These are phyloP conservation scores for Hymenoscyphus albidus DNA, from an alignment of 2,329 filamentous ascomycete genomes.

Conservation along the genomic window DNA sequence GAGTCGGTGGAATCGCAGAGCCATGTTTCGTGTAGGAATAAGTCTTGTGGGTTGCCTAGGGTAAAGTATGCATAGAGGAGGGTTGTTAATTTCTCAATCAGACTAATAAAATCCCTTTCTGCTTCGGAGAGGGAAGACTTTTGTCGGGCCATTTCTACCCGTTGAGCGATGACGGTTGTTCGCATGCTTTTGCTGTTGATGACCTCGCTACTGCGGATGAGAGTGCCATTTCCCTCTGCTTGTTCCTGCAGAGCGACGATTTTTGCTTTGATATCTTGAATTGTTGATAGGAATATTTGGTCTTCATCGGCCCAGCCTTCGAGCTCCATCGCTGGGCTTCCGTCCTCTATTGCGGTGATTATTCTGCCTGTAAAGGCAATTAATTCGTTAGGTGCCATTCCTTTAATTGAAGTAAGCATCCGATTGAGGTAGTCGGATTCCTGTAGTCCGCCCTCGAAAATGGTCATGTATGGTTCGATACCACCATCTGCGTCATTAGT, in stretches of 20 bases:
- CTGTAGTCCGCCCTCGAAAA: conserved; percentile 51
- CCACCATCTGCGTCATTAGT: conserved; percentile 17
- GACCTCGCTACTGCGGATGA: conserved; percentile 71
- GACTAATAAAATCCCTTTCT: conserved; percentile 65
- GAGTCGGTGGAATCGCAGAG: conserved; percentile 70
- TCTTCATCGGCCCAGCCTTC: conserved; percentile 32
- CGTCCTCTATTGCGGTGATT: conserved; percentile 30
- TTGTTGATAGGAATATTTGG: conserved; percentile 20
- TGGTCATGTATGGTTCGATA: conserved; percentile 57
- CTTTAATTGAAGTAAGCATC: conserved; percentile 48
- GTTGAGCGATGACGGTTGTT: conserved; percentile 76
- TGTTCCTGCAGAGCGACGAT: conserved; percentile 45
- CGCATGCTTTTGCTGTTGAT: conserved; percentile 66
- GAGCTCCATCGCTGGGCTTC: conserved; percentile 25
- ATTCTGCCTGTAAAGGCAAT: conserved; percentile 43
- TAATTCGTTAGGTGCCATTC: conserved; percentile 52
- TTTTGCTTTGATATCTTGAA: conserved; percentile 39
- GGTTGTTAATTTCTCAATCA: conserved; percentile 56
- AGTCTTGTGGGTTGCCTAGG: conserved; percentile 37
- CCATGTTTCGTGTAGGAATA: conserved; percentile 69
- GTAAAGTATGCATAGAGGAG: conserved; percentile 47
- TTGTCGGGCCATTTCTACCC: conserved; percentile 74
- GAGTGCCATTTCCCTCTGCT: conserved; percentile 43
- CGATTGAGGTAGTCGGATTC: conserved; percentile 50
- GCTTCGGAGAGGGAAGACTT: conserved; percentile 65